Evolutionary conservation across 371 early-diverging fungal genomes (phyloP).

Genomic region (Apophysomyces sp.): DNA sequence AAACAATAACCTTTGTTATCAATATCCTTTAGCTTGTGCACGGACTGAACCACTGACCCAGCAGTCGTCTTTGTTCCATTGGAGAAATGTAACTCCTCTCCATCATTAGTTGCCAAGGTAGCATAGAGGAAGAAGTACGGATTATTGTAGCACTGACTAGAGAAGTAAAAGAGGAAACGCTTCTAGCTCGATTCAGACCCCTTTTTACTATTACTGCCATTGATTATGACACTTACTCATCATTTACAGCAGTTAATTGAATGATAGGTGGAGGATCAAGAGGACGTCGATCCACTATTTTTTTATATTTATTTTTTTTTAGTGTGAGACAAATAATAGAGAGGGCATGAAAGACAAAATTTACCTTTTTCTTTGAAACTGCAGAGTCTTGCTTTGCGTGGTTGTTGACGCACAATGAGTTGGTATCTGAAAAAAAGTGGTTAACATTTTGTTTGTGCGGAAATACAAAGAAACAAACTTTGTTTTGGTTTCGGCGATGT

Average conservation of each 20-base stretch:
- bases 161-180: conserved; percentile 2
- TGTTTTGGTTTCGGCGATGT: conserved; percentile 7
- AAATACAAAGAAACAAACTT: conserved; percentile 13
- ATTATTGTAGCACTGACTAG: conserved; percentile 23
- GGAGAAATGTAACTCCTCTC: conserved; percentile 24
- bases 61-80: conserved; percentile 43
- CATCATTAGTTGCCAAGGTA: conserved; percentile 26
- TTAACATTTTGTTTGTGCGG: background rate
- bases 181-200: conserved; percentile 9
- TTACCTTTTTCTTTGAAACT: conserved; percentile 57
- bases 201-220: conserved; percentile 16
- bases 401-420: conserved; percentile 52
- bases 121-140: conserved; percentile 44
- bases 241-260: conserved; percentile 18
- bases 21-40: conserved; percentile 45
- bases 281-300: conserved; percentile 51
- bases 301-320: background rate
- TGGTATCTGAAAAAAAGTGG: conserved; percentile 3
- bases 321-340: background rate
- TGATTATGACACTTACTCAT: conserved; percentile 14
- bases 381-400: conserved; percentile 52
- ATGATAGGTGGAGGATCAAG: conserved; percentile 54
- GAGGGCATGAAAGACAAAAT: background rate
- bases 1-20: conserved; percentile 31
- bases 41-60: conserved; percentile 46